These are phyloP conservation scores for Chaetomium cochliodes DNA, from an alignment of 495 filamentous ascomycete species.

Conservation along the genomic window DNA sequence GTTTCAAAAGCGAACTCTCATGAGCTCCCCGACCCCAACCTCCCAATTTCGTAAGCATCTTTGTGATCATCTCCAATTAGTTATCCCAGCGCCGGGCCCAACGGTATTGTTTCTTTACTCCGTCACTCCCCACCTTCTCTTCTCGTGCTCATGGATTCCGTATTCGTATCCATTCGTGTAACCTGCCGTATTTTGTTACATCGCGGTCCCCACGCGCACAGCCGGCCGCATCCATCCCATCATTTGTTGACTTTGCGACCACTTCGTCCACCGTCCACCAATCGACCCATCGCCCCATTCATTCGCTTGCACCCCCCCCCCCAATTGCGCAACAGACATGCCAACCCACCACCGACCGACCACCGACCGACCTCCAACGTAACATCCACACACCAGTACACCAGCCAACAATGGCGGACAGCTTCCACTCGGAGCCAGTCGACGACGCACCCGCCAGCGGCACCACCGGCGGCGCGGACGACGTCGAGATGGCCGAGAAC, in stretches of 20 bases:
- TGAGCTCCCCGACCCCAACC: neutral
- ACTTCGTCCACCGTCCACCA: neutral
- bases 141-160: neutral
- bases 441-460: conserved; percentile 39
- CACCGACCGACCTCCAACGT: no score
- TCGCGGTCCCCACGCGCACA: neutral
- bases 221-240: neutral
- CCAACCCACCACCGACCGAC: no score
- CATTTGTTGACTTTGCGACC: neutral
- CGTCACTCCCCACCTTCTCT: conserved; percentile 9
- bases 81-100: neutral
- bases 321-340: no score
- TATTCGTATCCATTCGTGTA: neutral
- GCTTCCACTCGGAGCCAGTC: conserved; percentile 38
- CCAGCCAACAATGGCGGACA: conserved; percentile 44
- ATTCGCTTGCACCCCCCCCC: no score
- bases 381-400: no score
- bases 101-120: neutral
- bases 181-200: no score
- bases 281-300: neutral
- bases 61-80: neutral
- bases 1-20: neutral
- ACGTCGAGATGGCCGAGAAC: conserved; percentile 49
- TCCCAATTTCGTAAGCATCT: neutral
- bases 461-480: conserved; percentile 32